Percentiles rank a stretch among this genome's conserved stretches.
Conservation (phyloP, 2,329 filamentous ascomycete species). For the Zymoseptoria ardabiliae region DNA sequence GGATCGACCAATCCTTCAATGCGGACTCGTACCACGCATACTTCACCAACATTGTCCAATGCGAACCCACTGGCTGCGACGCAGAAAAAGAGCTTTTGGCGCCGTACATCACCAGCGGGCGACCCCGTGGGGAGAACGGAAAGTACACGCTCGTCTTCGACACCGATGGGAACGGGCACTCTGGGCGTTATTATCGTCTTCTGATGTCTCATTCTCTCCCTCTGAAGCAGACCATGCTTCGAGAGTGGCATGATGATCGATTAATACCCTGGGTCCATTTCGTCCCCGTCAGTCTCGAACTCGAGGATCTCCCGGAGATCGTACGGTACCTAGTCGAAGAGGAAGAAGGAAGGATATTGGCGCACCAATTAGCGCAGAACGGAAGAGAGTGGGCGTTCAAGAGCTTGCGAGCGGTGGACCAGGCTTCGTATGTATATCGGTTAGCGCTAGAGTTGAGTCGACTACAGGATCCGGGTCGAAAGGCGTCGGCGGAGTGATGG, state of each 20-base stretch:
- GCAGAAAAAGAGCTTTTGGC: slow-evolving; percentile 17
- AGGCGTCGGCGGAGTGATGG: background rate
- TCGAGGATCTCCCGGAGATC: slow-evolving; percentile 48
- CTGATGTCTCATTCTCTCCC: slow-evolving; percentile 42
- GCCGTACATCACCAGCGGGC: background rate
- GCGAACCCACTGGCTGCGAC: slow-evolving; percentile 31
- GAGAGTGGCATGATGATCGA: slow-evolving; percentile 54
- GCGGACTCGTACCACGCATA: slow-evolving; percentile 34
- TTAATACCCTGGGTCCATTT: slow-evolving; percentile 53
- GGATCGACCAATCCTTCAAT: slow-evolving; percentile 12
- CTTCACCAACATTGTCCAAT: slow-evolving; percentile 44
- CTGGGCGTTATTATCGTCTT: slow-evolving; percentile 47
- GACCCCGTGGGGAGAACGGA: slow-evolving; percentile 1
- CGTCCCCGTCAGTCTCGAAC: slow-evolving; percentile 44
- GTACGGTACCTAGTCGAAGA: slow-evolving; percentile 38
- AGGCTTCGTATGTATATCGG: slow-evolving; percentile 10
- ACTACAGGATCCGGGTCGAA: slow-evolving; percentile 3
- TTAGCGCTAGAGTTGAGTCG: slow-evolving; percentile 11
- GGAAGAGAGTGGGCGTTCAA: slow-evolving; percentile 10
- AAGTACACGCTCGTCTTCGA: slow-evolving; percentile 9
- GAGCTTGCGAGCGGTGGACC: slow-evolving; percentile 10
- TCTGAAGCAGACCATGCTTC: slow-evolving; percentile 47
- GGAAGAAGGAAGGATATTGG: slow-evolving; percentile 10
- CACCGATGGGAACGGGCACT: slow-evolving; percentile 28
- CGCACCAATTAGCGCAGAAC: slow-evolving; percentile 9